A percentile compares a stretch with the other conserved stretches of the same genome.
Evolutionary conservation across 2,329 filamentous ascomycete species (phyloP).

Genomic region (Immersiporthe knoxdaviesiana): DNA sequence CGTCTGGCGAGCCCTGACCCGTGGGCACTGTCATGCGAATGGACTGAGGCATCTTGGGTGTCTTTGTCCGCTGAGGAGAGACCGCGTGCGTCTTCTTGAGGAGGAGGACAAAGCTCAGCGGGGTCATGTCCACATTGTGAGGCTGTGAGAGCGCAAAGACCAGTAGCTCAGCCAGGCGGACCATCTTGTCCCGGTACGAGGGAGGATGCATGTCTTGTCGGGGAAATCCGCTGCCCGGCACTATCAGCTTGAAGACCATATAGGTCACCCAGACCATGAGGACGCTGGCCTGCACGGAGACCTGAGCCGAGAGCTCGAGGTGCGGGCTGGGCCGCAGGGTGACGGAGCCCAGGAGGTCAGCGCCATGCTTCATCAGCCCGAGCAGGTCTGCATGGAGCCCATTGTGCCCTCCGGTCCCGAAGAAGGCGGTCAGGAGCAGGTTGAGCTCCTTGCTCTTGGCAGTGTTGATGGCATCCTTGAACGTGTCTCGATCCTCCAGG

Average conservation of each 20-base stretch:
- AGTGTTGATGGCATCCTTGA: neutral
- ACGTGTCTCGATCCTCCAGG: neutral
- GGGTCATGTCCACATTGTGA: neutral
- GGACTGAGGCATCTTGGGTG: neutral
- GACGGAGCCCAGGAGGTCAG: neutral
- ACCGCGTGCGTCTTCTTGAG: neutral
- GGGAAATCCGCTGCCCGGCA: neutral
- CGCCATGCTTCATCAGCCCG: neutral
- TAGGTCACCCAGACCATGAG: neutral
- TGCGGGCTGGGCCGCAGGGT: neutral
- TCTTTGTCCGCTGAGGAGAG: neutral
- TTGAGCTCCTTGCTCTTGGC: neutral
- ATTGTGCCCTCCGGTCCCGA: neutral
- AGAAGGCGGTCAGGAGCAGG: conserved; percentile 4
- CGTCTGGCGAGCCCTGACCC: neutral
- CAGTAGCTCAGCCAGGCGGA: neutral
- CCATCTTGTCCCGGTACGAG: neutral
- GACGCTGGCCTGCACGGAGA: neutral
- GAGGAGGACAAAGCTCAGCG: neutral
- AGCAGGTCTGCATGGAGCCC: neutral
- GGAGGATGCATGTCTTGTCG: neutral
- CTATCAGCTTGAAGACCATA: neutral
- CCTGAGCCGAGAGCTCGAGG: neutral
- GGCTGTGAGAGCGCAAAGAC: neutral
- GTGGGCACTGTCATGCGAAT: neutral